Conservation (phyloP, 306 rosid species). For the Sicyos edulis region DNA sequence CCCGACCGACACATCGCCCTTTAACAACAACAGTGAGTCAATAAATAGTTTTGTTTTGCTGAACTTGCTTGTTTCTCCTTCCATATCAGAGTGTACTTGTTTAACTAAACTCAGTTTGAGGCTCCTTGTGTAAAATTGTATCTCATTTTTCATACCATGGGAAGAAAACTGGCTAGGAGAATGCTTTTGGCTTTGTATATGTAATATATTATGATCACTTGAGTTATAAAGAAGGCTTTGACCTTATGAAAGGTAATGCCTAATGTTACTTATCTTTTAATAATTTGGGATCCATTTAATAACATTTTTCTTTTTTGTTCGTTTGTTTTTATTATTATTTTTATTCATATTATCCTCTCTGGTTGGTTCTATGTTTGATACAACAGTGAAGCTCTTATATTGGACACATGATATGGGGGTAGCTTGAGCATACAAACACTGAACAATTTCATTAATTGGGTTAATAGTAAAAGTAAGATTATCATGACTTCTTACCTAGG, state of each 20-base stretch:
- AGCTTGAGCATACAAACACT: no score
- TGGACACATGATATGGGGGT: no score
- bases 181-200: constrained; percentile 15
- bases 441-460: no score
- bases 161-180: constrained; percentile 15
- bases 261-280: not conserved
- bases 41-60: constrained; percentile 27
- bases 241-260: not conserved
- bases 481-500: no score
- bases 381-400: not conserved
- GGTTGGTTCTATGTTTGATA: not conserved
- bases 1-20: constrained; percentile 41
- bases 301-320: not conserved
- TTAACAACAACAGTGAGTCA: constrained; percentile 31
- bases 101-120: constrained; percentile 11
- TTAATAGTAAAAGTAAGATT: no score
- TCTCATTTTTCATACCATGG: constrained; percentile 9
- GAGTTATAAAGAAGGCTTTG: constrained; percentile 10
- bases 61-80: constrained; percentile 7
- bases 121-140: constrained; percentile 14
- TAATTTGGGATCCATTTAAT: constrained; percentile 6
- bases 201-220: not conserved
- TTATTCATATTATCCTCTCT: not conserved
- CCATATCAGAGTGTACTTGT: not conserved
- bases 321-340: not conserved